Evolutionary conservation across 805 yeast species (phyloP).

Genomic region (Saccharomyces kudriavzevii): DNA sequence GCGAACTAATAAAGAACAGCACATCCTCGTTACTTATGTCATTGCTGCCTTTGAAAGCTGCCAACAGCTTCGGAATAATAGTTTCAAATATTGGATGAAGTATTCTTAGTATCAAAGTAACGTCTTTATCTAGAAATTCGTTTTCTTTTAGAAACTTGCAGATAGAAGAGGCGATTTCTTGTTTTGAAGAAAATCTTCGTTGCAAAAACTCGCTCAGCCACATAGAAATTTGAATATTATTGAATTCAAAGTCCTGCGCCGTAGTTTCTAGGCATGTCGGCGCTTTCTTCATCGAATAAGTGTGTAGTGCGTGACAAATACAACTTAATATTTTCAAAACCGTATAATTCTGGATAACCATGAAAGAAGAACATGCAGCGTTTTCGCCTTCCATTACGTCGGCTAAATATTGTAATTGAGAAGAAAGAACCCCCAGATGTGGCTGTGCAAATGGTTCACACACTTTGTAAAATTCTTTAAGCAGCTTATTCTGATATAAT

Average conservation of each 20-base stretch:
- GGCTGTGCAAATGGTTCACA: background rate
- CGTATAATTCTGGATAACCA: background rate
- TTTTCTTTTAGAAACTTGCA: background rate
- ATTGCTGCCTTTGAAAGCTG: background rate
- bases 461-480: background rate
- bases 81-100: background rate
- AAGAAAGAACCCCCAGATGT: background rate
- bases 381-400: slow-evolving; percentile 1
- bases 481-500: background rate
- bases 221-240: background rate
- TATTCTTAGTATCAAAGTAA: background rate
- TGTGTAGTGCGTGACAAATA: background rate
- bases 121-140: background rate
- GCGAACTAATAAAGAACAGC: background rate
- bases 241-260: background rate
- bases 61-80: background rate
- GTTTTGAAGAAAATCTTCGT: background rate
- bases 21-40: background rate
- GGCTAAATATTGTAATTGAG: slow-evolving; percentile 3
- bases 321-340: background rate
- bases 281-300: slow-evolving; percentile 4
- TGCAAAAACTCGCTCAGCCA: background rate
- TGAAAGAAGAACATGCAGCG: background rate
- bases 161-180: background rate
- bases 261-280: background rate